Conservation (phyloP, 2,329 filamentous ascomycete species). For the Fusarium sp. region DNA sequence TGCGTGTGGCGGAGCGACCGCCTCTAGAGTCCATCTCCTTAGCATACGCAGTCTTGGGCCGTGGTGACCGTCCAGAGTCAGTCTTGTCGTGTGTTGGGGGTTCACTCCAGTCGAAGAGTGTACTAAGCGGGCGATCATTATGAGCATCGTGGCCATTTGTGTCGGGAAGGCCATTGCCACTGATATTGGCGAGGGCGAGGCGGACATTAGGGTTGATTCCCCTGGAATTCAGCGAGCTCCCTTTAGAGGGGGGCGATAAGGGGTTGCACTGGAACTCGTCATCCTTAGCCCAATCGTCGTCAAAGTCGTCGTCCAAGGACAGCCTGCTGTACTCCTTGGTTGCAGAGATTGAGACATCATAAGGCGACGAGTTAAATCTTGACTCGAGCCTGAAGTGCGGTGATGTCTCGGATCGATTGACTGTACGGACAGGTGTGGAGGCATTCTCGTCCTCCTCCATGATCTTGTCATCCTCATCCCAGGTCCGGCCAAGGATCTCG, state of each 20-base stretch:
- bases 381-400: conserved; percentile 53
- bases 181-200: conserved; percentile 68
- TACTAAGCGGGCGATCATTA: conserved; percentile 71
- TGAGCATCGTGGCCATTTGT: conserved; percentile 40
- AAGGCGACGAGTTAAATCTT: conserved; percentile 50
- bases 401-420: conserved; percentile 51
- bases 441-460: conserved; percentile 74
- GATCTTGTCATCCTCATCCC: conserved; percentile 70
- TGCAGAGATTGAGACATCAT: conserved; percentile 53
- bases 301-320: conserved; percentile 74
- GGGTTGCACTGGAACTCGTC: conserved; percentile 68
- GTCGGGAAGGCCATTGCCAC: conserved; percentile 61
- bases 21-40: conserved; percentile 80
- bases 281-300: conserved; percentile 73
- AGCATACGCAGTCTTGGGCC: conserved; percentile 82
- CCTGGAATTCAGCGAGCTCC: conserved; percentile 67
- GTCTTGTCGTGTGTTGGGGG: conserved; percentile 73
- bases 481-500: conserved; percentile 69
- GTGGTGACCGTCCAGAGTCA: conserved; percentile 70
- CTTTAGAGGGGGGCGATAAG: conserved; percentile 69
- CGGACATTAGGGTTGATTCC: conserved; percentile 68
- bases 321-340: conserved; percentile 63
- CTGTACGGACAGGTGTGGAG: conserved; percentile 65
- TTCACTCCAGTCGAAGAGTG: conserved; percentile 85
- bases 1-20: conserved; percentile 76